phyloP scores from a whole-genome alignment of 2,329 filamentous ascomycete genomes.

The Talaromyces sp. region DNA sequence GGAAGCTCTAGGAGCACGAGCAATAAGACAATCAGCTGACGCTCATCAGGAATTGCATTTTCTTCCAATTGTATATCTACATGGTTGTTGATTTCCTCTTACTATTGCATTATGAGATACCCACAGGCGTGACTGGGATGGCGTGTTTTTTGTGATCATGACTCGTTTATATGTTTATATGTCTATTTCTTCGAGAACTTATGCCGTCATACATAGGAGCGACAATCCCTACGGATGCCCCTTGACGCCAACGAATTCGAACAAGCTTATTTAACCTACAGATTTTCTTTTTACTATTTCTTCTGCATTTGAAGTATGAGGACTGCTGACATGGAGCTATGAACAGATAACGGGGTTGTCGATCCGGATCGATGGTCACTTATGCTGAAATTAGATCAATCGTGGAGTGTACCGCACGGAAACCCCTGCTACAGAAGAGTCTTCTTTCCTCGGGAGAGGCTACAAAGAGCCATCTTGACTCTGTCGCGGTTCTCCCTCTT shows the following conservation, averaged over 20 bases:
- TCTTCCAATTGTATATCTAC: neutral
- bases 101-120: slow-evolving; percentile 11
- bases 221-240: slow-evolving; percentile 9
- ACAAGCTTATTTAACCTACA: slow-evolving; percentile 11
- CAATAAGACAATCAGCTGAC: neutral
- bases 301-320: neutral
- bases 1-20: neutral
- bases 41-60: neutral
- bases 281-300: neutral
- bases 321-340: slow-evolving; percentile 1
- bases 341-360: neutral
- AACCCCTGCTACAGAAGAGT: neutral
- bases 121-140: slow-evolving; percentile 7
- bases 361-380: neutral
- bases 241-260: slow-evolving; percentile 15
- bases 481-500: slow-evolving; percentile 21
- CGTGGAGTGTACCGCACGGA: neutral
- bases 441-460: neutral
- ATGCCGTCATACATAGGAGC: slow-evolving; percentile 5
- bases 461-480: slow-evolving; percentile 7
- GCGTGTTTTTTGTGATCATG: slow-evolving; percentile 1
- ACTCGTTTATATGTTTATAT: neutral
- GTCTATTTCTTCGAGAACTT: slow-evolving; percentile 11
- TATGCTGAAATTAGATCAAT: neutral
- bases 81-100: slow-evolving; percentile 4